Base-by-base conservation (phyloP, 495 filamentous ascomycete species). In the Tuber umbilicatum region DNA sequence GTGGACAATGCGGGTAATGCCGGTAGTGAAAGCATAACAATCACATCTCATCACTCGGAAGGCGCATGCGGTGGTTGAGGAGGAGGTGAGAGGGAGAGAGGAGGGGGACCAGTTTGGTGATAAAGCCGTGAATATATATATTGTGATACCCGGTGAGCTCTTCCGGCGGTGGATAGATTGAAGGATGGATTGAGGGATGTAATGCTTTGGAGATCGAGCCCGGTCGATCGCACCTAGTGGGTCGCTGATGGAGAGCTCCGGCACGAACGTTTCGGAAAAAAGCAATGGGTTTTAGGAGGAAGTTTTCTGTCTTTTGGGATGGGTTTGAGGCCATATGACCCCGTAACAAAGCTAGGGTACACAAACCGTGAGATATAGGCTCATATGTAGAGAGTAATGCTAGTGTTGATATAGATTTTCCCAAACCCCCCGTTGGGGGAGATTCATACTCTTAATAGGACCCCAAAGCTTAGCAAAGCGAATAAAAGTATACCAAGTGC, bases 11-110 rank as follows among this genome's bases (percentile, higher is more conserved):
- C 17, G 42, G 42, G 42, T 43, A 43, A 47, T 50, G 16, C 4
- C 7, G 21, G 21, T 19, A 50, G 9, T 50, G 47, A 23, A 5
- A 9, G 50, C n/a, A 14, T 31, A n/a, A 19, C 50, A 9, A 31
- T 60, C 50, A 60, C 50, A 27, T 60, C n/a, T 60, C 50, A 60
- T 60, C 50, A 60, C 50, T 60, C 50, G 50, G 50, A 9, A 31
- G 50, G n/a, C 16, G 50, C n/a, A 14, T 60, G n/a, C n/a, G n/a
- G n/a, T n/a, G 0, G 9, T 16, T 23, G 47, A 55, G 9, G 47
- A 16, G 19, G 9, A n/a, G n/a, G 23, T 9, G 45, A 50, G 6
- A 5, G 45, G n/a, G 45, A 6, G 45, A 47, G 45, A 2, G 47
- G 47, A 10, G 47, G 1, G 7, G 47, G 23, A 55, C 23, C 1